phyloP scores from a whole-genome alignment of 1,284 basidiomycete species.

The Cutaneotrichosporon sp. region DNA sequence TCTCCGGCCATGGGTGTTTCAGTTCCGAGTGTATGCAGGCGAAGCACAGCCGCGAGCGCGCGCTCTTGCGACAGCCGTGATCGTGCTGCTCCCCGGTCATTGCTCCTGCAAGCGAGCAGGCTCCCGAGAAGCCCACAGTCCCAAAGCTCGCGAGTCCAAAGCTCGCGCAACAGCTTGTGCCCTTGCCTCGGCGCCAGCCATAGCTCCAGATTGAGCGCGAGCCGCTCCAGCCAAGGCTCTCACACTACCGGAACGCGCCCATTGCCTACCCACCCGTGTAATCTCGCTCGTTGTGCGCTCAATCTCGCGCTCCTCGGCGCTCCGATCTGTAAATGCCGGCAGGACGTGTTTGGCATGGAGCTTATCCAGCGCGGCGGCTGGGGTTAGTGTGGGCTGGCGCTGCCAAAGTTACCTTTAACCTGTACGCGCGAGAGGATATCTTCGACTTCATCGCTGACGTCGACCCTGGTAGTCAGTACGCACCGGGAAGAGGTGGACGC shows the following conservation, averaged over 20 bases:
- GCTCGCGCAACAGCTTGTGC: too few species aligned
- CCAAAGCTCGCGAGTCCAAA: too few species aligned
- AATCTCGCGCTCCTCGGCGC: conserved; percentile 89
- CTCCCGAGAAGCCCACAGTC: too few species aligned
- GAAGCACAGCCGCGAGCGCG: too few species aligned
- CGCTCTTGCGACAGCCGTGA: too few species aligned
- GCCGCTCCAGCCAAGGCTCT: too few species aligned
- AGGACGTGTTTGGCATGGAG: conserved; percentile 92
- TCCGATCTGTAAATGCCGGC: conserved; percentile 91
- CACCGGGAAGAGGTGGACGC: conserved; percentile 20
- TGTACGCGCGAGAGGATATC: conserved; percentile 64
- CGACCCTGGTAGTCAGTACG: conserved; percentile 63
- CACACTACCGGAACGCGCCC: too few species aligned
- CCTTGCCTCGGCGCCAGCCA: too few species aligned
- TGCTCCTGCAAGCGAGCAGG: neutral
- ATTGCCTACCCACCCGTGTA: conserved; percentile 72
- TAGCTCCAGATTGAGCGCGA: too few species aligned
- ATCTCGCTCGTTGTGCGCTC: conserved; percentile 80
- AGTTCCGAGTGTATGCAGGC: too few species aligned
- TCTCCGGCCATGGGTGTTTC: too few species aligned
- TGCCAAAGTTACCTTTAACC: conserved; percentile 65
- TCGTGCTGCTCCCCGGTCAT: neutral
- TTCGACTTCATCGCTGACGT: conserved; percentile 81
- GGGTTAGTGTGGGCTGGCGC: conserved; percentile 6
- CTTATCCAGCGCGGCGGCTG: conserved; percentile 77